A percentile compares a stretch with the other conserved stretches of the same genome.
Conservation (phyloP, 768 basidiomycete species). For the Lactarius quietus region DNA sequence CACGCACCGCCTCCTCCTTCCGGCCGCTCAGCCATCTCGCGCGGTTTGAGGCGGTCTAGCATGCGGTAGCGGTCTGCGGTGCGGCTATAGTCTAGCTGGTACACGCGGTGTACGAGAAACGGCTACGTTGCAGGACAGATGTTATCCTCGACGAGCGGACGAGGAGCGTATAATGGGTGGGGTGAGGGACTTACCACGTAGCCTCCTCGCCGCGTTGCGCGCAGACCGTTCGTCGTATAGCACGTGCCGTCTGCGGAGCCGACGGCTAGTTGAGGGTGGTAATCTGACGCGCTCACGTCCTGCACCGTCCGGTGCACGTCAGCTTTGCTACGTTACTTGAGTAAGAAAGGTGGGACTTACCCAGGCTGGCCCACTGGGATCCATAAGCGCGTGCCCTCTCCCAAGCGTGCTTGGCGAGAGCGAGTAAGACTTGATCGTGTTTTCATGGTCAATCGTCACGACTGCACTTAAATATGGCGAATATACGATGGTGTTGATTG, state of each 20-base stretch:
- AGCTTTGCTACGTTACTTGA: background rate
- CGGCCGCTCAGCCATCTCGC: slow-evolving; percentile 52
- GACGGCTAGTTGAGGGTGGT: slow-evolving; percentile 81
- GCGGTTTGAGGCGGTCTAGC: slow-evolving; percentile 79
- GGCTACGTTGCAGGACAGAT: slow-evolving; percentile 43
- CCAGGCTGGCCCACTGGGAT: slow-evolving; percentile 81
- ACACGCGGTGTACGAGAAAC: slow-evolving; percentile 75
- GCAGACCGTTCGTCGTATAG: slow-evolving; percentile 66
- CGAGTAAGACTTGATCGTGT: slow-evolving; percentile 71
- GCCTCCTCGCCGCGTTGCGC: slow-evolving; percentile 66
- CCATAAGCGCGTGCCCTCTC: slow-evolving; percentile 64
- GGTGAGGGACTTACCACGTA: slow-evolving; percentile 58
- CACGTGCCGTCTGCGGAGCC: slow-evolving; percentile 83
- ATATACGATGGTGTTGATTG: slow-evolving; percentile 64
- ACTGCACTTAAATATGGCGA: slow-evolving; percentile 65
- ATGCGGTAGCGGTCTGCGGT: slow-evolving; percentile 74
- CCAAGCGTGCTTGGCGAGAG: slow-evolving; percentile 71
- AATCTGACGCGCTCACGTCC: slow-evolving; percentile 74
- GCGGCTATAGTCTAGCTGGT: slow-evolving; percentile 84
- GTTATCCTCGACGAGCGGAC: background rate
- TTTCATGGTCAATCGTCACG: slow-evolving; percentile 80
- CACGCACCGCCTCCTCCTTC: slow-evolving; percentile 55
- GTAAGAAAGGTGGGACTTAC: slow-evolving; percentile 43
- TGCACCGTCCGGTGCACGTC: slow-evolving; percentile 31
- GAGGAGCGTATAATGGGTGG: background rate